Percentiles rank a stretch among this genome's conserved stretches.
These are phyloP conservation scores for Brettanomyces bruxellensis DNA, from an alignment of 805 yeast species.

Conservation along the genomic window DNA sequence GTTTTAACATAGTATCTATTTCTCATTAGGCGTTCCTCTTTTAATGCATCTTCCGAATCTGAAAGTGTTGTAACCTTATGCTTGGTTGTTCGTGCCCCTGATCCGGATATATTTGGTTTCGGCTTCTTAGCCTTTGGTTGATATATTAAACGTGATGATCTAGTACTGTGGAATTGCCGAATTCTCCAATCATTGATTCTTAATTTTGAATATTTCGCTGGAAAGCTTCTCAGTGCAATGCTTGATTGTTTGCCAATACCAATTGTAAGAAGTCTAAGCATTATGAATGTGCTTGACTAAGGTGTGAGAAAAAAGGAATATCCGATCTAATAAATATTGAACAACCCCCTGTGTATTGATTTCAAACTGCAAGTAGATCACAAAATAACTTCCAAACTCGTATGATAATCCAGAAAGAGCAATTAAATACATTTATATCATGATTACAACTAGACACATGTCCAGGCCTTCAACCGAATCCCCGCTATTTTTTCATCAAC, in stretches of 20 bases:
- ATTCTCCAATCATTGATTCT: neutral
- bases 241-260: neutral
- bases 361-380: no score
- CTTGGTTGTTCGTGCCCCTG: slow-evolving; percentile 3
- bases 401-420: no score
- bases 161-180: neutral
- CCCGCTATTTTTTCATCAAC: no score
- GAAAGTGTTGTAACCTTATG: slow-evolving; percentile 5
- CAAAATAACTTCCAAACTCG: no score
- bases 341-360: no score
- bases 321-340: no score
- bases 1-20: slow-evolving; percentile 24
- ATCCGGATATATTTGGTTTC: slow-evolving; percentile 5
- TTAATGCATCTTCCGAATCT: slow-evolving; percentile 12
- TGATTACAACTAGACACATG: no score
- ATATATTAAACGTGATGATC: slow-evolving; percentile 10
- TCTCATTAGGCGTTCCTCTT: slow-evolving; percentile 15
- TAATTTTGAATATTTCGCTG: no score
- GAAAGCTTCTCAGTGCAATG: neutral
- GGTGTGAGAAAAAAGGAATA: no score
- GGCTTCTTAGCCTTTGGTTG: slow-evolving; percentile 17
- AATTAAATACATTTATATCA: no score
- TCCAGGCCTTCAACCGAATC: no score
- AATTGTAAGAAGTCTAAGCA: neutral
- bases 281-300: no score